Conservation (phyloP, 805 yeast species). For the Saturnispora halmiae region DNA sequence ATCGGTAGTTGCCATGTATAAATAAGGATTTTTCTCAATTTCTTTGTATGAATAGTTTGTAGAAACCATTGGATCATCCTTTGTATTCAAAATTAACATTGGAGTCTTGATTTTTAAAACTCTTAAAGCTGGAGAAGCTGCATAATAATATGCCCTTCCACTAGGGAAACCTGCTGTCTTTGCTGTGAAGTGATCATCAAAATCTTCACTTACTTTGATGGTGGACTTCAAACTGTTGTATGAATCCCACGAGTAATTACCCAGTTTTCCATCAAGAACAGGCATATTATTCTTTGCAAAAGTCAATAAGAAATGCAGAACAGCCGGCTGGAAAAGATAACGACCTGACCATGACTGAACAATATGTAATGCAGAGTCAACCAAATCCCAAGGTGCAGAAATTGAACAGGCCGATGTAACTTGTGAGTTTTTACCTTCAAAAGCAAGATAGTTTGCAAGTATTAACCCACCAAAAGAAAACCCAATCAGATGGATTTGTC, state of each 20-base stretch:
- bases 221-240: conserved; percentile 28
- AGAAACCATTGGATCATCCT: conserved; percentile 61
- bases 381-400: conserved; percentile 69
- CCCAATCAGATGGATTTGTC: conserved; percentile 58
- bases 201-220: conserved; percentile 39
- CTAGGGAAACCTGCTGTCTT: conserved; percentile 53
- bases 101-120: conserved; percentile 53
- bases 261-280: conserved; percentile 27
- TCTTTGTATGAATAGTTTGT: conserved; percentile 44
- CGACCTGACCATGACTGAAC: conserved; percentile 31
- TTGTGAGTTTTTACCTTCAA: conserved; percentile 45
- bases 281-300: conserved; percentile 37
- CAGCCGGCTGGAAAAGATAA: conserved; percentile 33
- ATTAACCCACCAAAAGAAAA: conserved; percentile 68
- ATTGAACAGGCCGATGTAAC: conserved; percentile 51
- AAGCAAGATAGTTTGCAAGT: conserved; percentile 59
- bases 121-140: conserved; percentile 53
- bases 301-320: conserved; percentile 34
- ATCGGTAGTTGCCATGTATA: conserved; percentile 47
- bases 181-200: conserved; percentile 56
- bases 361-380: conserved; percentile 42
- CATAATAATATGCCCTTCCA: conserved; percentile 55
- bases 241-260: conserved; percentile 20
- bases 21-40: conserved; percentile 46
- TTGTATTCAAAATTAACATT: conserved; percentile 46